A percentile compares a stretch with the other conserved stretches of the same genome.
Evolutionary conservation across 805 yeast species (phyloP).

Genomic region (Candida palmyrensis): DNA sequence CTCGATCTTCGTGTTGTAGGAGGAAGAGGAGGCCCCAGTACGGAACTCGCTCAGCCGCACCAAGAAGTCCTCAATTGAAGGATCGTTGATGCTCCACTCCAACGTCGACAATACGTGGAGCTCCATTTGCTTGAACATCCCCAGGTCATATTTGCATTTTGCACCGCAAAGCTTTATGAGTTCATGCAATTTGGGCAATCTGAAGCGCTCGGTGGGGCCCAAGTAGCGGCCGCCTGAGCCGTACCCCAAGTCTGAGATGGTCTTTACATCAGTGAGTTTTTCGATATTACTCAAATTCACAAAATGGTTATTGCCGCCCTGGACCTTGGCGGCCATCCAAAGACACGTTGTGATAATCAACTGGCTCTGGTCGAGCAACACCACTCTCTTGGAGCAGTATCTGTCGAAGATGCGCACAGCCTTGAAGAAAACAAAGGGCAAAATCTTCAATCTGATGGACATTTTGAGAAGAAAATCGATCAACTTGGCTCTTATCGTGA

Average conservation of each 20-base stretch:
- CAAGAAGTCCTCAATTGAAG: conserved; percentile 40
- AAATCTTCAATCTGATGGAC: conserved; percentile 56
- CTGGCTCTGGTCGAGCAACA: conserved; percentile 81
- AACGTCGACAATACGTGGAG: conserved; percentile 37
- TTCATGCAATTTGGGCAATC: conserved; percentile 71
- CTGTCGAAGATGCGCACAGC: conserved; percentile 80
- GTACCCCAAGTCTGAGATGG: conserved; percentile 35
- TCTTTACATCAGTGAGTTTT: conserved; percentile 17
- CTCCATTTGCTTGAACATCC: conserved; percentile 61
- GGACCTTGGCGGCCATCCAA: conserved; percentile 88
- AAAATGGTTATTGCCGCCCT: conserved; percentile 69
- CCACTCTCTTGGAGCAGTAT: conserved; percentile 83
- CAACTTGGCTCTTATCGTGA: conserved; percentile 66
- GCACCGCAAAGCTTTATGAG: conserved; percentile 68
- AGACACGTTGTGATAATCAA: conserved; percentile 86
- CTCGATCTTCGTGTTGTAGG: conserved; percentile 3
- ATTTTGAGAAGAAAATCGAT: conserved; percentile 78
- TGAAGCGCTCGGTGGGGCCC: conserved; percentile 70
- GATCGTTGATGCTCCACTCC: conserved; percentile 67
- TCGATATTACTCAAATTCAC: conserved; percentile 37
- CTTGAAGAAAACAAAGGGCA: conserved; percentile 64
- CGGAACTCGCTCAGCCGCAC: conserved; percentile 31
- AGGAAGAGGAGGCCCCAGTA: conserved; percentile 13
- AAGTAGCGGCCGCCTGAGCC: conserved; percentile 54
- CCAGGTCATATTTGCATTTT: conserved; percentile 44